phyloP scores from a whole-genome alignment of 345 rosid genomes.

The Passiflora organensis region DNA sequence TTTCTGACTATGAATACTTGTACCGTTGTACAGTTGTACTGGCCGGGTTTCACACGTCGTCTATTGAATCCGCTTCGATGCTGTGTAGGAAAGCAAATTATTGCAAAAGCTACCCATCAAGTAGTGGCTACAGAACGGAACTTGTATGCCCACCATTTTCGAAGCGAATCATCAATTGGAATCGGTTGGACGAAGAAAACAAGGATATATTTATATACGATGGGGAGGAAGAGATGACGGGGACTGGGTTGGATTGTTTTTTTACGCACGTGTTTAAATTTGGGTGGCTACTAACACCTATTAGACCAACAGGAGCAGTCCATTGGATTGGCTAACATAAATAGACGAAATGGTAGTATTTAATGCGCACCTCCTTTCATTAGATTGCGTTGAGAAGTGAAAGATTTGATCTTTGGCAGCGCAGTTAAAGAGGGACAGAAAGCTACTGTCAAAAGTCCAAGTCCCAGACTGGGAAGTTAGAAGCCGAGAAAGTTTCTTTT shows the following conservation, averaged over 20 bases:
- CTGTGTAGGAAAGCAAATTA: no score
- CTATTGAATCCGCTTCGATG: no score
- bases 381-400: slow-evolving; percentile 18
- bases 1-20: no score
- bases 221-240: neutral
- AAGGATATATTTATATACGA: neutral
- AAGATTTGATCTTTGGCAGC: slow-evolving; percentile 12
- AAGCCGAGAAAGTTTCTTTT: neutral
- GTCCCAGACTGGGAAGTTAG: no score
- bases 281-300: slow-evolving; percentile 11
- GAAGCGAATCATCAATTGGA: no score
- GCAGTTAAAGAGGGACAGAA: slow-evolving; percentile 22
- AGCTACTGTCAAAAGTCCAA: no score
- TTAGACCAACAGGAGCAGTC: slow-evolving; percentile 19
- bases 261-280: neutral
- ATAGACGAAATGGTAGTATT: slow-evolving; percentile 39
- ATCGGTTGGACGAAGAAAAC: no score
- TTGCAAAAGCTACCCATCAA: no score
- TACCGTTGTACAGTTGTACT: no score
- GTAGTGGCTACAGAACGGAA: no score
- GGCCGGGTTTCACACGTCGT: no score
- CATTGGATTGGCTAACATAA: slow-evolving; percentile 44
- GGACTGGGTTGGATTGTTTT: neutral
- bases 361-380: slow-evolving; percentile 28
- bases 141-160: no score